These are phyloP conservation scores for Nicotiana tabacum DNA, from an alignment of 257 asterid species.

Conservation along the genomic window DNA sequence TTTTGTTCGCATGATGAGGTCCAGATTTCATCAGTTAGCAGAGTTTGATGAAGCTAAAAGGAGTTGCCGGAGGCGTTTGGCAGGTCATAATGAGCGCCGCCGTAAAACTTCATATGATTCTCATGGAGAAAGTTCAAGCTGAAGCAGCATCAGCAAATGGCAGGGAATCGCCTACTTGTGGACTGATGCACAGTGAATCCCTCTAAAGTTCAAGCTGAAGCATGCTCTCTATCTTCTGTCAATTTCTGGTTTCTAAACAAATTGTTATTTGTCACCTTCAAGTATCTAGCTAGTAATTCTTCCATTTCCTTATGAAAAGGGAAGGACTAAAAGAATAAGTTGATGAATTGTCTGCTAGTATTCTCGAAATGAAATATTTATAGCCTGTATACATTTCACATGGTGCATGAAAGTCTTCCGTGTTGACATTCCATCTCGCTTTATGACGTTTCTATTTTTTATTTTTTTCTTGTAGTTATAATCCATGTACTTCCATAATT, in stretches of 20 bases:
- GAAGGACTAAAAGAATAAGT: background rate
- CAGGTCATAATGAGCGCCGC: constrained; percentile 90
- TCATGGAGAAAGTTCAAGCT: constrained; percentile 35
- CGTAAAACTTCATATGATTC: constrained; percentile 66
- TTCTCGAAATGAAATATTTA: background rate
- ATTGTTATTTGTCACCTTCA: background rate
- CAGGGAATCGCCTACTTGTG: constrained; percentile 4
- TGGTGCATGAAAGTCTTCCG: background rate
- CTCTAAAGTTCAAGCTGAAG: constrained; percentile 9
- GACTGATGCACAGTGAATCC: background rate
- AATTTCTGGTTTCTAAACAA: constrained; percentile 27
- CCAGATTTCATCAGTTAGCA: constrained; percentile 79
- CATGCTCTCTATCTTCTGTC: constrained; percentile 91
- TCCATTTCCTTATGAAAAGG: background rate
- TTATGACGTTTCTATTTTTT: background rate
- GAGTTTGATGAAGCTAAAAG: constrained; percentile 83
- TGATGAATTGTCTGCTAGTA: background rate
- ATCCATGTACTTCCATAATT: background rate
- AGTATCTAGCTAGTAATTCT: background rate
- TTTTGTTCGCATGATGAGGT: constrained; percentile 9
- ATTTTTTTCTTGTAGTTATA: background rate
- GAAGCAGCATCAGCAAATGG: constrained; percentile 6
- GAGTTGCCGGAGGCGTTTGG: constrained; percentile 86
- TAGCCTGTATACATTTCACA: background rate
- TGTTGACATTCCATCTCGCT: background rate